These are phyloP conservation scores for Beta corolliflora DNA, from an alignment of 179 eudicot species.

Conservation along the genomic window DNA sequence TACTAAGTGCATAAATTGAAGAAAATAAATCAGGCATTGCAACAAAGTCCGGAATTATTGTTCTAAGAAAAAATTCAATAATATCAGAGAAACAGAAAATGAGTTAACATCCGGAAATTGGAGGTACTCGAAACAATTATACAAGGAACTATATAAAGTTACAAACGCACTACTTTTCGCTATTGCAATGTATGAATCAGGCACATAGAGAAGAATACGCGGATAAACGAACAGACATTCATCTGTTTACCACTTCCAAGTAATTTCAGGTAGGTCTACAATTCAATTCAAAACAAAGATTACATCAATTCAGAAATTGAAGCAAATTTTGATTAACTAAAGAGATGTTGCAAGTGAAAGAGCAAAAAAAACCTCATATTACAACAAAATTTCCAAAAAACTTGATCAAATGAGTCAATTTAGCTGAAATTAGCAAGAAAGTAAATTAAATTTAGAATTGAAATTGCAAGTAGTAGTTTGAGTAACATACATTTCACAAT, in stretches of 20 bases:
- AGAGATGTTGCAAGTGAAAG: background rate
- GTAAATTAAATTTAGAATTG: background rate
- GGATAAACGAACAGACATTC: background rate
- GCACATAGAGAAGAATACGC: background rate
- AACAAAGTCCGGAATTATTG: background rate
- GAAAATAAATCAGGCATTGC: background rate
- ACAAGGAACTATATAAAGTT: background rate
- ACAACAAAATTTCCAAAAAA: background rate
- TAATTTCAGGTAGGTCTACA: background rate
- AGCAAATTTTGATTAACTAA: background rate
- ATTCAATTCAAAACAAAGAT: background rate
- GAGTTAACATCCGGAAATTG: background rate
- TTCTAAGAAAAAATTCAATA: too few relatives aligned
- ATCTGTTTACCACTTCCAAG: background rate
- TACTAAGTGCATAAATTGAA: background rate
- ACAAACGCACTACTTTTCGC: background rate
- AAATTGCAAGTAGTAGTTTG: background rate
- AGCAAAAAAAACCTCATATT: background rate
- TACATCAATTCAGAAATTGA: background rate
- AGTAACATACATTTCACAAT: constrained; percentile 9
- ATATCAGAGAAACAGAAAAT: too few relatives aligned
- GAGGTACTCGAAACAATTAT: background rate
- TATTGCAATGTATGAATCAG: background rate
- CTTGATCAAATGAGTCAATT: background rate
- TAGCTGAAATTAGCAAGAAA: constrained; percentile 2